A percentile compares a stretch with the other conserved stretches of the same genome.
phyloP scores from a whole-genome alignment of 2,329 filamentous ascomycete genomes.

The Didymellaceae sp. region DNA sequence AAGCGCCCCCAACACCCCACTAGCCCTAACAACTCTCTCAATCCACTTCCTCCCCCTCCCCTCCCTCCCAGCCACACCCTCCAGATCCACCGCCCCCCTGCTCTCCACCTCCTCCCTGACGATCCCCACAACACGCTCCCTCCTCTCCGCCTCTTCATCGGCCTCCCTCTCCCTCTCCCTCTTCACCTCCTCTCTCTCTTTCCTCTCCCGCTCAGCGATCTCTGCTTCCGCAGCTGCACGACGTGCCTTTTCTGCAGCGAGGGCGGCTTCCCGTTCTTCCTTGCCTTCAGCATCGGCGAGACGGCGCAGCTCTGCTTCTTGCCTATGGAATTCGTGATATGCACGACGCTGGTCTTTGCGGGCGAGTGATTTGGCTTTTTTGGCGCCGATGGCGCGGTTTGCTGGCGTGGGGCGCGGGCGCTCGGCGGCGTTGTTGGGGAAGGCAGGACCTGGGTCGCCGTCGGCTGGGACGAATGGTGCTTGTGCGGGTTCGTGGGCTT shows the following conservation, averaged over 20 bases:
- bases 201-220: slow-evolving; percentile 50
- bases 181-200: slow-evolving; percentile 49
- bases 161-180: slow-evolving; percentile 48
- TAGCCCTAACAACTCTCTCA: slow-evolving; percentile 51
- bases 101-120: slow-evolving; percentile 35
- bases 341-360: slow-evolving; percentile 52
- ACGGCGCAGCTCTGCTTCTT: slow-evolving; percentile 56
- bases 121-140: slow-evolving; percentile 40
- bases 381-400: slow-evolving; percentile 53
- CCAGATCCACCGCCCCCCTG: slow-evolving; percentile 43
- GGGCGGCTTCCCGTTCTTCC: slow-evolving; percentile 53
- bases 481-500: slow-evolving; percentile 2
- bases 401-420: slow-evolving; percentile 33
- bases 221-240: slow-evolving; percentile 52
- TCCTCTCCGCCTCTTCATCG: slow-evolving; percentile 41
- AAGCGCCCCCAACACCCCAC: slow-evolving; percentile 46
- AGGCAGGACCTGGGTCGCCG: slow-evolving; percentile 46
- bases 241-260: slow-evolving; percentile 50
- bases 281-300: slow-evolving; percentile 51
- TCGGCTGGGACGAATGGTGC: slow-evolving; percentile 5
- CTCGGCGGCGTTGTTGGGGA: slow-evolving; percentile 23
- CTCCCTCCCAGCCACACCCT: slow-evolving; percentile 50
- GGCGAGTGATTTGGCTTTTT: slow-evolving; percentile 58
- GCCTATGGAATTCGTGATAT: slow-evolving; percentile 59
- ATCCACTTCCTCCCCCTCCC: slow-evolving; percentile 53